Percentiles rank a stretch among this genome's conserved stretches.
Conservation (phyloP, 2,329 filamentous ascomycete genomes). For the Hyphodiscus sp. region DNA sequence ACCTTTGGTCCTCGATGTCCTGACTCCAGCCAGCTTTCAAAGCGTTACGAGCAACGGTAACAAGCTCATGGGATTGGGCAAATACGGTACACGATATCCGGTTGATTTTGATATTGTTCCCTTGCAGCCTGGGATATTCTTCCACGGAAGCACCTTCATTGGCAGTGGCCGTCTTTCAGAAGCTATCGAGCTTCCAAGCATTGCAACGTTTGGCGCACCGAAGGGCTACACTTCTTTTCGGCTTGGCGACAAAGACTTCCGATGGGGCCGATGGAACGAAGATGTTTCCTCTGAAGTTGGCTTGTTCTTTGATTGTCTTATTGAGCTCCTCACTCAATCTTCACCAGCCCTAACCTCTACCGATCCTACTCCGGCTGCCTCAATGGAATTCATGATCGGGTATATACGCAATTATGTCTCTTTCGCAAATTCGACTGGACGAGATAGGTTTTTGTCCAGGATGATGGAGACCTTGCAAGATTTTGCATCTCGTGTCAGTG, state of each 20-base stretch:
- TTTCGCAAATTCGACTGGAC: conserved; percentile 12
- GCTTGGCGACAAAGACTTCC: conserved; percentile 43
- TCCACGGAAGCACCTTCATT: conserved; percentile 53
- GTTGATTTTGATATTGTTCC: conserved; percentile 58
- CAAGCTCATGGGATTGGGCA: conserved; percentile 49
- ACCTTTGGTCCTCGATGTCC: conserved; percentile 21
- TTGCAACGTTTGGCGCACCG: conserved; percentile 14
- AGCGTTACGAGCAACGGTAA: conserved; percentile 16
- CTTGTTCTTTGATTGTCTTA: conserved; percentile 52
- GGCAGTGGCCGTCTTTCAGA: conserved; percentile 45
- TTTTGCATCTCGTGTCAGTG: conserved; percentile 15
- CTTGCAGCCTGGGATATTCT: conserved; percentile 48
- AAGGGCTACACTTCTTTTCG: conserved; percentile 35
- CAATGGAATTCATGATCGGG: conserved; percentile 20
- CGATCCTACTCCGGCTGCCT: neutral
- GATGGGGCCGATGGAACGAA: conserved; percentile 52
- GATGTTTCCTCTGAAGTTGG: conserved; percentile 55
- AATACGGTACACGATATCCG: conserved; percentile 55
- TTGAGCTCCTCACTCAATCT: conserved; percentile 34
- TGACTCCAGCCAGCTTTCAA: conserved; percentile 18
- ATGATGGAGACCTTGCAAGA: conserved; percentile 26
- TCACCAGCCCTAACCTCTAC: neutral
- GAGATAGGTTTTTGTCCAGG: conserved; percentile 21
- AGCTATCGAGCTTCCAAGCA: conserved; percentile 24
- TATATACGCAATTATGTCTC: conserved; percentile 25